Conservation (phyloP, 768 basidiomycete species). For the Tricholoma hemisulphureum region DNA sequence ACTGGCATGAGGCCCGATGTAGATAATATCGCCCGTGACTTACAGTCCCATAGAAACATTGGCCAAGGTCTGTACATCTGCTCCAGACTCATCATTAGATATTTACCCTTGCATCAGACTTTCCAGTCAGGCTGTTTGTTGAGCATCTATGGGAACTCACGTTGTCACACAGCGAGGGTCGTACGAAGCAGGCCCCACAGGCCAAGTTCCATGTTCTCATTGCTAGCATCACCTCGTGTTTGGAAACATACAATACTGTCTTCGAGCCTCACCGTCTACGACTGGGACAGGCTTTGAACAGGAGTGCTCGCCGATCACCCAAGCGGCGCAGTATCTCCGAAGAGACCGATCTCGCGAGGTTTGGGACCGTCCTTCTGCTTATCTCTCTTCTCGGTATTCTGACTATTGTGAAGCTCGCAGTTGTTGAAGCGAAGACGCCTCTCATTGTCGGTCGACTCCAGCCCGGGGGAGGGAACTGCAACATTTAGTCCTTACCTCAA, state of each 20-base stretch:
- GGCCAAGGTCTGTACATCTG: slow-evolving; percentile 38
- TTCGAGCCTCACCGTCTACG: slow-evolving; percentile 35
- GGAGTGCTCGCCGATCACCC: slow-evolving; percentile 43
- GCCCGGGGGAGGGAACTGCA: slow-evolving; percentile 31
- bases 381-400: not conserved
- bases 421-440: slow-evolving; percentile 44
- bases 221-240: slow-evolving; percentile 29
- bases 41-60: slow-evolving; percentile 45
- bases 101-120: slow-evolving; percentile 29
- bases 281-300: slow-evolving; percentile 38
- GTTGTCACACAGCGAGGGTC: slow-evolving; percentile 28
- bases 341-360: slow-evolving; percentile 42
- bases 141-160: slow-evolving; percentile 47
- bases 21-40: slow-evolving; percentile 34
- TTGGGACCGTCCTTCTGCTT: slow-evolving; percentile 11
- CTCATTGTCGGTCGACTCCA: slow-evolving; percentile 29
- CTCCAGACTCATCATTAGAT: not conserved
- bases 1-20: slow-evolving; percentile 28
- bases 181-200: slow-evolving; percentile 6
- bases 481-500: slow-evolving; percentile 36
- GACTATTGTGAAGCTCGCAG: slow-evolving; percentile 17
- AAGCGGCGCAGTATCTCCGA: slow-evolving; percentile 47
- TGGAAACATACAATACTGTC: slow-evolving; percentile 32
- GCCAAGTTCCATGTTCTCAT: slow-evolving; percentile 28
- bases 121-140: slow-evolving; percentile 48